These are phyloP conservation scores for Jackrogersella multiformis DNA, from an alignment of 495 filamentous ascomycete species.

Conservation along the genomic window DNA sequence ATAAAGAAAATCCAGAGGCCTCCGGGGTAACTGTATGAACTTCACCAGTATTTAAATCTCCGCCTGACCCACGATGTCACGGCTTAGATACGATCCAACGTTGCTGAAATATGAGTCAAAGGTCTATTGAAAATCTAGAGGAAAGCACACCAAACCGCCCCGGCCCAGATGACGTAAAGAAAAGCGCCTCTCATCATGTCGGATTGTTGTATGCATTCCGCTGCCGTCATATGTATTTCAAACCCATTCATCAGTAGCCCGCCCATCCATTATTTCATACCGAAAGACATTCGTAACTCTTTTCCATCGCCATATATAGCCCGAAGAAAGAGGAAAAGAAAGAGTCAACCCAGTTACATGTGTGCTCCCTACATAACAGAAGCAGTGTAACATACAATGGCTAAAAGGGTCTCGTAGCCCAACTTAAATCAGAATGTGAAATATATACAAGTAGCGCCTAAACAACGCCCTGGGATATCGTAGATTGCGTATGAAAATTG, in stretches of 20 bases:
- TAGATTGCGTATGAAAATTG: slow-evolving; percentile 5
- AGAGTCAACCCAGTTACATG: not conserved
- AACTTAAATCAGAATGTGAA: slow-evolving; percentile 12
- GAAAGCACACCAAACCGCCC: slow-evolving; percentile 29
- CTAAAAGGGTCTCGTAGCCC: not conserved
- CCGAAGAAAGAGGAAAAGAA: slow-evolving; percentile 2
- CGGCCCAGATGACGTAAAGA: slow-evolving; percentile 20
- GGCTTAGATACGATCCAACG: not conserved
- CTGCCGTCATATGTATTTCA: slow-evolving; percentile 22
- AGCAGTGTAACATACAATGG: slow-evolving; percentile 11
- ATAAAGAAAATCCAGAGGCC: slow-evolving; percentile 22
- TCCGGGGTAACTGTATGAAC: not conserved
- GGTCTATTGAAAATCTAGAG: slow-evolving; percentile 39
- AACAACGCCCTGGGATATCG: slow-evolving; percentile 33
- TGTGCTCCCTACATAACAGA: slow-evolving; percentile 6
- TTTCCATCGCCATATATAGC: slow-evolving; percentile 13
- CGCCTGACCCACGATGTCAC: not conserved
- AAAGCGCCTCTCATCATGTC: slow-evolving; percentile 21
- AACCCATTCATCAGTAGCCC: slow-evolving; percentile 23
- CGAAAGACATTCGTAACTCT: slow-evolving; percentile 11
- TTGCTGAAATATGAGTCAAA: slow-evolving; percentile 17
- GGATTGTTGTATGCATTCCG: slow-evolving; percentile 23
- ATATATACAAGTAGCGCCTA: slow-evolving; percentile 20
- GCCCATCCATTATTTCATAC: slow-evolving; percentile 19
- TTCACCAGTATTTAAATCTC: slow-evolving; percentile 9